Base-by-base conservation (phyloP, 371 early-diverging fungal genomes). In the Syncephalastrum monosporum region DNA sequence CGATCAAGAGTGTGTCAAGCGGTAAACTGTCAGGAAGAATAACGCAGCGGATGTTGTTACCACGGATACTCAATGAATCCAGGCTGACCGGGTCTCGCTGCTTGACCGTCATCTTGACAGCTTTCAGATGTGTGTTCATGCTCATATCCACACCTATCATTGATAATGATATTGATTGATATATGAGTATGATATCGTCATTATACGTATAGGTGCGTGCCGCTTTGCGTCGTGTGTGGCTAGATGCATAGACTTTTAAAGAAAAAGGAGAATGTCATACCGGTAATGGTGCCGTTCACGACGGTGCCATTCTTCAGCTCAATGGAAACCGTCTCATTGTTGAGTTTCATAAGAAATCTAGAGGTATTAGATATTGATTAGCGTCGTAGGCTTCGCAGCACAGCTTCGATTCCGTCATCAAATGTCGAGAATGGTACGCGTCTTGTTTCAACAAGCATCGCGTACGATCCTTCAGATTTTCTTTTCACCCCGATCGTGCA, bases 121-220 rank as follows among this genome's bases (percentile, higher is more conserved):
- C 89, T 69, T 96, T 96, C 75, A 99, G 81, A 74, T 98, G 98
- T 57, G 94, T 98, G 75, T 99, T 99, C 99, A 99, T 99, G 75
- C 91, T 89, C 95, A 99, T 95, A 70, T 99, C 99, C 46, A 98
- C 97, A 33, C 94, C 87, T 84, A 63, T 13, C 25, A 47, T 46
- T 21, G 21, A 43, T 2, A 21, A 25, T 19, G 44, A 44, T 46
- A 47, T 21, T 21, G 21, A 43, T 38, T 19, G 44, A 44, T 46
- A 47, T n/a, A 42, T 49, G 55, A 19, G 48, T 41, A 45, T 38
- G 7, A 10, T 33, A 2, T 12, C 38, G 38, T 47, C 5, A 27
- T 5, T 27, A 27, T 27, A 27, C 7, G 7, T 27, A 27, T 25
- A 27, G 27, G 7, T 27, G 7, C 21, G 21, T 27, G 27, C 13